Conservation (phyloP, 441 rosid genomes). For the Theobroma grandiflorum region DNA sequence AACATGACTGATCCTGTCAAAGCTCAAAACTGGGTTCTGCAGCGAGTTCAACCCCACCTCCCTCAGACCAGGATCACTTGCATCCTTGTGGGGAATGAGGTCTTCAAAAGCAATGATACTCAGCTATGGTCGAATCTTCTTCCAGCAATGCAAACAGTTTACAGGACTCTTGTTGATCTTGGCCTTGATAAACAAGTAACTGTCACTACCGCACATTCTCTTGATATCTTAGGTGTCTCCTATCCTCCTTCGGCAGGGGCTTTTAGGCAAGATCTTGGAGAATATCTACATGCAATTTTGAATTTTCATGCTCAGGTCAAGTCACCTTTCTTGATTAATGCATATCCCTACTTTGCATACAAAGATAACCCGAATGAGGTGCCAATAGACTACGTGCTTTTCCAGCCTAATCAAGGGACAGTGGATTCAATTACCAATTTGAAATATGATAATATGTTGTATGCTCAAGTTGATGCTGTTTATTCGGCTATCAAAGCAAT, state of each 20-base stretch:
- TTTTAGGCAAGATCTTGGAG: slow-evolving; percentile 33
- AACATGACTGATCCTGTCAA: slow-evolving; percentile 51
- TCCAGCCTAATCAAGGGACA: slow-evolving; percentile 30
- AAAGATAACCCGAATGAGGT: slow-evolving; percentile 11
- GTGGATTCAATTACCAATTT: slow-evolving; percentile 18
- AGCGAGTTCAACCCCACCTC: slow-evolving; percentile 47
- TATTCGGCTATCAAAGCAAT: slow-evolving; percentile 29
- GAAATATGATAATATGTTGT: slow-evolving; percentile 32
- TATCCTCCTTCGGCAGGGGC: slow-evolving; percentile 45
- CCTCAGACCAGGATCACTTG: slow-evolving; percentile 49
- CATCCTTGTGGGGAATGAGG: slow-evolving; percentile 63
- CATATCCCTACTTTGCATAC: slow-evolving; percentile 30
- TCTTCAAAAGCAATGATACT: slow-evolving; percentile 46
- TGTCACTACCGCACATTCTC: slow-evolving; percentile 41
- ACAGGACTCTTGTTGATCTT: slow-evolving; percentile 42
- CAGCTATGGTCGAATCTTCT: slow-evolving; percentile 34
- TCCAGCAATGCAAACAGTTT: slow-evolving; percentile 62
- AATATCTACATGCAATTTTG: slow-evolving; percentile 11
- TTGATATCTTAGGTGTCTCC: slow-evolving; percentile 38
- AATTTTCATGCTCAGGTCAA: slow-evolving; percentile 25
- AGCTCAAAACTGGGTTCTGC: slow-evolving; percentile 57
- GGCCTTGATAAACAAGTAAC: slow-evolving; percentile 44
- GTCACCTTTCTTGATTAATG: slow-evolving; percentile 38
- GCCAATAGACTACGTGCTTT: slow-evolving; percentile 25
- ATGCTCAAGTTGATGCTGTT: slow-evolving; percentile 38